These are phyloP conservation scores for Thymus quinquecostatus DNA, from an alignment of 257 asterid genomes.

Conservation along the genomic window DNA sequence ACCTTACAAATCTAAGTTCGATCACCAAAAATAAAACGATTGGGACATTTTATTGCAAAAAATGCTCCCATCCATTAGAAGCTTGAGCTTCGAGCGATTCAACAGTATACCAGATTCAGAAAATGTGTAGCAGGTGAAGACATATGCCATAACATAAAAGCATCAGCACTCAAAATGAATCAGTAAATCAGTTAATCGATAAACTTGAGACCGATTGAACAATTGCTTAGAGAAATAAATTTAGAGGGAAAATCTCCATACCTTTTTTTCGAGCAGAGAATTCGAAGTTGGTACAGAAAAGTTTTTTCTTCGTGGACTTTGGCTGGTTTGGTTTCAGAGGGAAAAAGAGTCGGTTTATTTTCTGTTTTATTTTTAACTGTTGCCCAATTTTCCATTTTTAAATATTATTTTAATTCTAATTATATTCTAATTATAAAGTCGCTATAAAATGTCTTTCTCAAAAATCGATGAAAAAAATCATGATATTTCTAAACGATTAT, in stretches of 20 bases:
- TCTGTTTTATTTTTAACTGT: conserved; percentile 4
- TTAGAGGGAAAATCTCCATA: background rate
- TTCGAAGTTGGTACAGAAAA: conserved; percentile 1
- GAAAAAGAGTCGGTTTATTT: conserved; percentile 4
- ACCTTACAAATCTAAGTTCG: conserved; percentile 16
- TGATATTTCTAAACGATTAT: no score
- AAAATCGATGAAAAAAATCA: no score
- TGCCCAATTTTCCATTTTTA: background rate
- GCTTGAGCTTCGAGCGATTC: background rate
- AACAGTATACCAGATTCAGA: background rate
- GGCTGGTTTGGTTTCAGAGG: background rate
- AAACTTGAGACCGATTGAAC: background rate
- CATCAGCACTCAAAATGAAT: conserved; percentile 4
- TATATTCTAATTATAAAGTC: no score
- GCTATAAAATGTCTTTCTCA: no score
- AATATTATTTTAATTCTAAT: no score
- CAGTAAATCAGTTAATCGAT: conserved; percentile 19
- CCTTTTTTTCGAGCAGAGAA: conserved; percentile 27
- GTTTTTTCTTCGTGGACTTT: background rate
- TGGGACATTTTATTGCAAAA: background rate
- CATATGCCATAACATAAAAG: background rate
- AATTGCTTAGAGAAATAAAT: background rate
- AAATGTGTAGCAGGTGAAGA: conserved; percentile 1
- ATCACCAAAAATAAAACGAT: background rate
- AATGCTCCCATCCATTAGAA: background rate